Base-by-base conservation (phyloP, 1,139 yeast species). In the Yamadazyma oceani region DNA sequence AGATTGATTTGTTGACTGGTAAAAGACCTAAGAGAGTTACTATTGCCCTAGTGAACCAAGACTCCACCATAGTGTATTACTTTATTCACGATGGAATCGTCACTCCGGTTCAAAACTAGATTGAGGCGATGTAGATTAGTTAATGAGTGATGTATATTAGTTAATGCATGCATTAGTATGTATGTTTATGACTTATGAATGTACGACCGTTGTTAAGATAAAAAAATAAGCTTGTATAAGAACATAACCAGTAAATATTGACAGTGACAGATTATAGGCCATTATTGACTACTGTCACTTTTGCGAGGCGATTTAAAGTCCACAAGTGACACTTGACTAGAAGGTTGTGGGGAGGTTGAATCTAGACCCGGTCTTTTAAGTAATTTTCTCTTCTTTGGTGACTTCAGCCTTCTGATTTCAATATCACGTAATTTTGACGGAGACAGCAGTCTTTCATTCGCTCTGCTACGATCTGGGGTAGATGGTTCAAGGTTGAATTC, bases 1-100 rank as follows among this genome's bases (percentile, higher is more conserved):
- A 35, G 13, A 53, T 66, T 10, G 46, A 44, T 10, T 22, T 32
- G 5, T 21, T 53, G 5, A 21, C 32, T 5, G 40, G 42, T 10
- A 23, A 14, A 2, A 53, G 67, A 39, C 75, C 69, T 0, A 53
- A 52, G 16, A 57, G 82, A 35, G 39, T 83, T 2, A 63, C 81
- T 0, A 57, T 81, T 54, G 88, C 78, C 0, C 62, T 83, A 44
- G 68, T 76, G 7, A 78, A 81, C 39, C 69, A 70, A 38, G 90
- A 83, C 54, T 82, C 85, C 0, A 80, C 88, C 0, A 70, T 84
- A 3, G 84, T 82, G 5, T 84, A 81, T 50, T 83, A 83, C 51
- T 72, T 78, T 49, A 69, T 82, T 26, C 75, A 81, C 51, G 74
- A 75, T 43, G 89, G 87, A 0, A 63, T 82, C 13, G 75, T 71